These are phyloP conservation scores for Metarhizium guizhouense DNA, from an alignment of 2,329 filamentous ascomycete species.

Conservation along the genomic window DNA sequence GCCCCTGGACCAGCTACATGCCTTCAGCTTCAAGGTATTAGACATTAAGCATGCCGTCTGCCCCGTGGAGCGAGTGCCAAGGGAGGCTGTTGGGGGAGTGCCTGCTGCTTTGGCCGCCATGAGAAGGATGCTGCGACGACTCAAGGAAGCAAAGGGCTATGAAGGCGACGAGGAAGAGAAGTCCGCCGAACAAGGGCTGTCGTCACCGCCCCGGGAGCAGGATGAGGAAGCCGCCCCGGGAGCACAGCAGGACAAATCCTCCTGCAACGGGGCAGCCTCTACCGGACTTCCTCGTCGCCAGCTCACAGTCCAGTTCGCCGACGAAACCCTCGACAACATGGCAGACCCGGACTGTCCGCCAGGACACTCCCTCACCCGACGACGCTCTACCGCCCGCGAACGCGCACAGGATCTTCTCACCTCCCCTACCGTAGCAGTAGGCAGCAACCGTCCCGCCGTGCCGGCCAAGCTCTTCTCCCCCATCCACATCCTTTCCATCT, in stretches of 20 bases:
- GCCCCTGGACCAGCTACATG: conserved; percentile 38
- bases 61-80: background rate
- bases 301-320: conserved; percentile 1
- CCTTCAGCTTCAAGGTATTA: conserved; percentile 39
- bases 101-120: background rate
- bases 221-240: background rate
- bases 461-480: conserved; percentile 41
- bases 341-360: background rate
- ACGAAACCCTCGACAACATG: conserved; percentile 7
- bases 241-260: background rate
- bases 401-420: conserved; percentile 33
- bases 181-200: background rate
- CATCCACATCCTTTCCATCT: conserved; percentile 41
- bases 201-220: background rate
- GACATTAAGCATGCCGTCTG: conserved; percentile 36
- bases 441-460: conserved; percentile 33
- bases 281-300: background rate
- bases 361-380: conserved; percentile 2
- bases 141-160: background rate
- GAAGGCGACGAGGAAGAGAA: background rate
- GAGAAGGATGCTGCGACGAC: background rate
- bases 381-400: conserved; percentile 28
- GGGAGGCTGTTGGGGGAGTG: background rate
- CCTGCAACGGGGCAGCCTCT: background rate
- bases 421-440: conserved; percentile 30